A percentile compares a stretch with the other conserved stretches of the same genome.
These are phyloP conservation scores for Ceratobasidium sp. DNA, from an alignment of 1,284 basidiomycete species.

Conservation along the genomic window DNA sequence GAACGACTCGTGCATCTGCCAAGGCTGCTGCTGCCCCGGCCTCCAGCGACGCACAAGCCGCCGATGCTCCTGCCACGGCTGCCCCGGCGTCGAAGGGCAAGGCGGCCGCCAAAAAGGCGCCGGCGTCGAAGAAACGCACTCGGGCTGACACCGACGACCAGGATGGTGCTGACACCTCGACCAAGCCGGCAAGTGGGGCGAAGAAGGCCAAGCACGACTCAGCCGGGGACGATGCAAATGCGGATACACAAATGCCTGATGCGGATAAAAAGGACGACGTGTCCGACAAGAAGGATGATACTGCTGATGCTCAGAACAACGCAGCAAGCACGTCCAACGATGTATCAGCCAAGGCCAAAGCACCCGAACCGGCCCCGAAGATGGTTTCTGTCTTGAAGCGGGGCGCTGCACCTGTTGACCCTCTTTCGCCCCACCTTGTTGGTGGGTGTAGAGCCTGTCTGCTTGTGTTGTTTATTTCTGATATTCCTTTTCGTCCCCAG, in stretches of 20 bases:
- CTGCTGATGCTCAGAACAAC: constrained; percentile 51
- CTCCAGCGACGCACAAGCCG: constrained; percentile 6
- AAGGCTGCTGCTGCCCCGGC: constrained; percentile 27
- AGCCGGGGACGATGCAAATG: constrained; percentile 25
- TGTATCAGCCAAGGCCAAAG: constrained; percentile 46
- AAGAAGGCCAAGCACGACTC: constrained; percentile 22
- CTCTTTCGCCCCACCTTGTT: constrained; percentile 61
- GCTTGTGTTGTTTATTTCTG: constrained; percentile 6
- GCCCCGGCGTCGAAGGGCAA: constrained; percentile 9
- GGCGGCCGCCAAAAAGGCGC: constrained; percentile 15
- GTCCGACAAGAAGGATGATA: constrained; percentile 51
- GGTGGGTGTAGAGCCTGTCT: constrained; percentile 58
- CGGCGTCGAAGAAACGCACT: constrained; percentile 52
- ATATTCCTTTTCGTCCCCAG: constrained; percentile 53
- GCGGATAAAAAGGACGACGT: constrained; percentile 49
- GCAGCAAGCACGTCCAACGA: constrained; percentile 55
- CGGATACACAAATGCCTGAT: neutral
- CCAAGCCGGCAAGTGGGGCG: constrained; percentile 1
- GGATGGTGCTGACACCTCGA: constrained; percentile 25
- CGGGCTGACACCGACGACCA: constrained; percentile 50
- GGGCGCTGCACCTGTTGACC: constrained; percentile 73
- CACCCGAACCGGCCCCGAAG: constrained; percentile 29
- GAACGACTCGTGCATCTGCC: constrained; percentile 21
- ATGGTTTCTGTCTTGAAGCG: constrained; percentile 64
- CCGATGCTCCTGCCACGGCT: neutral